Percentiles rank a stretch among this genome's conserved stretches.
Conservation (phyloP, 129 eudicot species). For the Artemisia argyi region DNA sequence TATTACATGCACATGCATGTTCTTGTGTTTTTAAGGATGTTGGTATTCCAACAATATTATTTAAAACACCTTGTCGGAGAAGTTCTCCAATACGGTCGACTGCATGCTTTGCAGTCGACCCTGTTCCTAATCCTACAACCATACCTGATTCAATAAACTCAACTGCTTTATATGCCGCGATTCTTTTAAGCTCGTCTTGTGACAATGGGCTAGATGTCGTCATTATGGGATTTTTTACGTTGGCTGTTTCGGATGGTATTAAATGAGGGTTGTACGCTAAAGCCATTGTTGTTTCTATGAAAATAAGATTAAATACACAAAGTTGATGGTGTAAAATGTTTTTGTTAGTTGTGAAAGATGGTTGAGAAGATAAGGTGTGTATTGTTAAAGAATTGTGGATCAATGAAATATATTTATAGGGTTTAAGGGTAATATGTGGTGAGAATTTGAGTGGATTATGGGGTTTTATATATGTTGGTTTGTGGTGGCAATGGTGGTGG, state of each 20-base stretch:
- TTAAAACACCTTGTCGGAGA: conserved; percentile 52
- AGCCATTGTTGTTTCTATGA: conserved; percentile 21
- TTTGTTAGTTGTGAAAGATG: not conserved
- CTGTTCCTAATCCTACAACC: conserved; percentile 93
- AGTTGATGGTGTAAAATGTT: not conserved
- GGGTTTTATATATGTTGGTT: no score
- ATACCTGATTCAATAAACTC: conserved; percentile 80
- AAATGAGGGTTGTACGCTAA: conserved; percentile 26
- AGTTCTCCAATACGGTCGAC: conserved; percentile 73
- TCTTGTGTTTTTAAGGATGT: conserved; percentile 71
- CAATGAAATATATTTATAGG: conserved; percentile 1
- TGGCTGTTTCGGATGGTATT: not conserved
- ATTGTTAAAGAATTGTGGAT: conserved; percentile 6
- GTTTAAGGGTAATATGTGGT: conserved; percentile 20
- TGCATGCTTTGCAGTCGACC: conserved; percentile 87
- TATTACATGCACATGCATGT: conserved; percentile 58
- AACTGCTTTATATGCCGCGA: conserved; percentile 86
- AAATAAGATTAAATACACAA: no score
- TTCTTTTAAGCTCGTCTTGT: conserved; percentile 79
- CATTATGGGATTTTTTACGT: conserved; percentile 33
- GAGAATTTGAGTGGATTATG: not conserved
- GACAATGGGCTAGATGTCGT: conserved; percentile 27
- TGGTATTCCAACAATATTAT: conserved; percentile 72
- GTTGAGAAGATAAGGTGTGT: conserved; percentile 21
- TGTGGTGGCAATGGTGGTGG: no score